Base-by-base conservation (phyloP, 768 basidiomycete species). In the Mycena venus region DNA sequence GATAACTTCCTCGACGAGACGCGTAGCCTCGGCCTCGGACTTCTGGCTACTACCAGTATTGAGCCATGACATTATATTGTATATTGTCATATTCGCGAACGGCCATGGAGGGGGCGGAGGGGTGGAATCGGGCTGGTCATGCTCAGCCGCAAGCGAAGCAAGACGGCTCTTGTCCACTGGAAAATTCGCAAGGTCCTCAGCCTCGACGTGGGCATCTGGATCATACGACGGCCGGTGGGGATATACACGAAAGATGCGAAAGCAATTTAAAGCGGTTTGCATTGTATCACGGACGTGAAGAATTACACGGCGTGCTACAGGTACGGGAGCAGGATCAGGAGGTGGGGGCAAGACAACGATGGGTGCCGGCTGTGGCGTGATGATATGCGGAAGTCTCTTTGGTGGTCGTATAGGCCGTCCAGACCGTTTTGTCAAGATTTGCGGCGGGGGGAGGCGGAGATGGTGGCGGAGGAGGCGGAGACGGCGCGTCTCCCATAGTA, bases 201-300 rank as follows among this genome's bases (percentile, higher is more conserved):
- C 25, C 0, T 73, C 32, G 5, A 82, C 42, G 9, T 31, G 36
- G 5, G 65, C 21, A 34, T 82, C 79, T 1, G 82, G 82, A 63
- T 81, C 81, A 71, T 77, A 75, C 3, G 79, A 79, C 3, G 81
- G 82, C 0, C 76, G 69, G 38, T 77, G 72, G 15, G 68, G 72
- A 70, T 82, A 83, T 9, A 75, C 61, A 1, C 79, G 68, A 32
- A 51, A 78, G 7, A 83, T 15, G 0, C 80, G 73, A 70, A 81
- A 81, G 8, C 40, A 4, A 44, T 82, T 80, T 11, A 74, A 10
- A 21, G 44, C 44, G 17, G 81, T 81, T 2, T 61, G 31, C 1
- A 82, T 34, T 34, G 47, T 42, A 36, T 80, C 73, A 4, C 73
- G 71, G 0, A 81, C 78, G 61, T 76, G 66, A 0, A 79, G 66